These are phyloP conservation scores for Colletotrichum kahawae DNA, from an alignment of 2,329 filamentous ascomycete species.

Conservation along the genomic window DNA sequence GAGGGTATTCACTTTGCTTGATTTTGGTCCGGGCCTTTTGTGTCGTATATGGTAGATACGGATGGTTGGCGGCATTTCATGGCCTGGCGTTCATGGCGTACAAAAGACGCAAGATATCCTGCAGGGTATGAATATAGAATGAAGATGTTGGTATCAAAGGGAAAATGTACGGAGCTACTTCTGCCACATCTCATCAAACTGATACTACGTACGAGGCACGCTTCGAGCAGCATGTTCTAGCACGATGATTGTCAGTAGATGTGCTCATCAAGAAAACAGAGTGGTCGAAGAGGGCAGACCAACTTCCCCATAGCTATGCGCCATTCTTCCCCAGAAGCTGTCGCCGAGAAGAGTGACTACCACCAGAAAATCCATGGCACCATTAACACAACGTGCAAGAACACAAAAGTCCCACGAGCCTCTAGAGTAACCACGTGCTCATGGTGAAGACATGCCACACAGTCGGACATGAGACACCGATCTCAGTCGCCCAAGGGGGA, in stretches of 20 bases:
- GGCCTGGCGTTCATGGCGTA: slow-evolving; percentile 20
- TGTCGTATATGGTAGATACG: not conserved
- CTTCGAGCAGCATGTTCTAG: not conserved
- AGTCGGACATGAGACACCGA: not conserved
- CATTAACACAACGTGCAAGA: not conserved
- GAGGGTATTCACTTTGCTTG: slow-evolving; percentile 91
- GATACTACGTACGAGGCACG: not conserved
- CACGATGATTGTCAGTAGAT: not conserved
- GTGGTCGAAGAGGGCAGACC: not conserved
- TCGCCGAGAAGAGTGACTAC: not conserved
- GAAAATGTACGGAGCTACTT: not conserved
- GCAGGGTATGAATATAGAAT: not conserved
- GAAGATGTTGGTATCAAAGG: not conserved
- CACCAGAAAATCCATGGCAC: not conserved
- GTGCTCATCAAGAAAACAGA: not conserved
- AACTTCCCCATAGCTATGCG: not conserved
- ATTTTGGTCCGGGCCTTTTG: slow-evolving; percentile 19
- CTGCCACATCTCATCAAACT: not conserved
- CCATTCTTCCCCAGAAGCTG: not conserved
- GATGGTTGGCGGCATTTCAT: not conserved
- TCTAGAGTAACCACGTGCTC: not conserved
- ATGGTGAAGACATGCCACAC: not conserved
- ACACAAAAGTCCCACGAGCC: not conserved
- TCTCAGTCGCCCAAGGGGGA: not conserved
- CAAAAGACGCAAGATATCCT: slow-evolving; percentile 8